These are phyloP conservation scores for Spinellus fusiger DNA, from an alignment of 192 early-diverging fungal genomes.

Conservation along the genomic window DNA sequence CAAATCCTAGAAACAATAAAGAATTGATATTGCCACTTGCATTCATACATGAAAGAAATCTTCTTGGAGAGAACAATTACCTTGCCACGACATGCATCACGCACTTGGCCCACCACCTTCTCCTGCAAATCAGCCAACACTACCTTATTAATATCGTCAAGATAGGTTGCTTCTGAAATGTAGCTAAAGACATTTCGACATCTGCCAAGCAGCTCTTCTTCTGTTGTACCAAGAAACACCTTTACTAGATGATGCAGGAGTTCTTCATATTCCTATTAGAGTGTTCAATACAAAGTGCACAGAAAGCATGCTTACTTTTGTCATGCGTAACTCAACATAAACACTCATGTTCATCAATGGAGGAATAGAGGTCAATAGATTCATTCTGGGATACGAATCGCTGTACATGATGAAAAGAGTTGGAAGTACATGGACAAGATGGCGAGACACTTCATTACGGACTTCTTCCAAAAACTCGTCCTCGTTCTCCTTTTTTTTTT, in stretches of 20 bases:
- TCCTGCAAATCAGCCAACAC: constrained; percentile 31
- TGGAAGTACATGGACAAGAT: constrained; percentile 33
- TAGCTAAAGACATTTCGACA: constrained; percentile 36
- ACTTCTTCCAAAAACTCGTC: constrained; percentile 33
- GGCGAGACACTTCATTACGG: constrained; percentile 37
- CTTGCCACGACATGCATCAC: constrained; percentile 25
- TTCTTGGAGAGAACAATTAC: neutral
- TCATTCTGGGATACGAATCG: constrained; percentile 34
- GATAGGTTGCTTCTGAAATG: constrained; percentile 30
- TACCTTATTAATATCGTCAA: constrained; percentile 32
- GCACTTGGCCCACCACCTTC: constrained; percentile 18
- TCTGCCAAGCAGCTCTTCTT: constrained; percentile 30
- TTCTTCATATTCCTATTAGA: constrained; percentile 38
- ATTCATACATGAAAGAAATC: neutral
- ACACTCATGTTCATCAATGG: constrained; percentile 40
- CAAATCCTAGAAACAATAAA: constrained; percentile 18
- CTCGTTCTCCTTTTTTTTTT: constrained; percentile 22
- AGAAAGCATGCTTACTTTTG: constrained; percentile 25
- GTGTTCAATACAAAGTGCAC: neutral
- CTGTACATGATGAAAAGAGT: constrained; percentile 42
- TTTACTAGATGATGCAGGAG: constrained; percentile 40
- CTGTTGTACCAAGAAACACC: constrained; percentile 36
- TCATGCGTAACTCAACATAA: constrained; percentile 41
- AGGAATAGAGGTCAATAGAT: constrained; percentile 36
- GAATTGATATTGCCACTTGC: neutral